These are phyloP conservation scores for Plenodomus biglobosus DNA, from an alignment of 2,329 filamentous ascomycete species.

Conservation along the genomic window DNA sequence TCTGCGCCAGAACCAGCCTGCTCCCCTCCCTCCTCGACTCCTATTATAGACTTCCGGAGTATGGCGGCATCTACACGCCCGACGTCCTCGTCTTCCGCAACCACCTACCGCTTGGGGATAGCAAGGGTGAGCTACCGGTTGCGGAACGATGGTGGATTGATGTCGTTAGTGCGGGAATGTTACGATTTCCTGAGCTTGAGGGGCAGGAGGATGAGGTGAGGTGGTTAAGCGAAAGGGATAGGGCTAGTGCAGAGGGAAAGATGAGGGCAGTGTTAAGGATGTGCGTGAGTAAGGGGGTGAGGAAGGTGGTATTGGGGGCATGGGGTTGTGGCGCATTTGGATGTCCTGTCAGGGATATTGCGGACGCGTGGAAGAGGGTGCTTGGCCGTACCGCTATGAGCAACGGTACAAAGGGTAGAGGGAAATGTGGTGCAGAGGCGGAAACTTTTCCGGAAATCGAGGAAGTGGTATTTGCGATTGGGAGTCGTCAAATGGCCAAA, in stretches of 20 bases:
- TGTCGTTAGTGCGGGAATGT: conserved; percentile 60
- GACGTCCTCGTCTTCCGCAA: conserved; percentile 63
- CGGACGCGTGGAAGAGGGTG: conserved; percentile 55
- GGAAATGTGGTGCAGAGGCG: conserved; percentile 21
- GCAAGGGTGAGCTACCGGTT: conserved; percentile 46
- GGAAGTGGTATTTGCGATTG: conserved; percentile 62
- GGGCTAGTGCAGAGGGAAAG: conserved; percentile 55
- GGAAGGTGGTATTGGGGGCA: conserved; percentile 60
- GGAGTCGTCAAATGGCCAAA: conserved; percentile 54
- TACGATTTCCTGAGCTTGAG: conserved; percentile 58
- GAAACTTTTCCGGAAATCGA: conserved; percentile 49
- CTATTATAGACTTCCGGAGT: conserved; percentile 62
- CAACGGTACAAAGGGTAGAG: conserved; percentile 31
- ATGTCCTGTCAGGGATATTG: conserved; percentile 62
- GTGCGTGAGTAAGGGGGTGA: conserved; percentile 46
- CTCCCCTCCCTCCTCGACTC: conserved; percentile 60
- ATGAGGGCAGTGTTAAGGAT: conserved; percentile 62
- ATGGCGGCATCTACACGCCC: conserved; percentile 58
- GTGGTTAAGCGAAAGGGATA: conserved; percentile 47
- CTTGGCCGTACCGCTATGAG: conserved; percentile 6
- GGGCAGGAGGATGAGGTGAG: conserved; percentile 45
- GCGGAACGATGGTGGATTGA: conserved; percentile 61
- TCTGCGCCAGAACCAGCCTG: conserved; percentile 63
- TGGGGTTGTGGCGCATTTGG: conserved; percentile 68
- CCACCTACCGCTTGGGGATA: conserved; percentile 25